Evolutionary conservation across 2,329 filamentous ascomycete species (phyloP).

Genomic region (Fusarium duplospermum): DNA sequence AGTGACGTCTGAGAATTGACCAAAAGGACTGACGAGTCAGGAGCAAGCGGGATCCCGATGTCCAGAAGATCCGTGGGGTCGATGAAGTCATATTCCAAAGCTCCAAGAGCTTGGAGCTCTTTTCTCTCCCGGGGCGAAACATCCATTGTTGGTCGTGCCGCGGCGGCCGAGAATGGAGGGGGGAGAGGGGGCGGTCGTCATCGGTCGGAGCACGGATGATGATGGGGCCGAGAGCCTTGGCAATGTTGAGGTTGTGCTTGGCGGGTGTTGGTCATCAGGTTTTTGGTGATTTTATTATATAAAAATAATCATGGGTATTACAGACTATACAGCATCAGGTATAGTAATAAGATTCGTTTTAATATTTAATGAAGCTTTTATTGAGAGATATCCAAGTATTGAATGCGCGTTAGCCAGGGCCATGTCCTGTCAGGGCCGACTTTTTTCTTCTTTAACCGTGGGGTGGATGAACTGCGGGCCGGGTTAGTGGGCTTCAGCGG

Average conservation of each 20-base stretch:
- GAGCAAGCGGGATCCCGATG: not conserved
- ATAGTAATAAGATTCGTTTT: not conserved
- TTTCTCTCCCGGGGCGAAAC: not conserved
- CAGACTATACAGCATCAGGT: not conserved
- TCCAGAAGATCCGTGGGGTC: constrained; percentile 5
- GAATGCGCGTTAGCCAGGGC: not conserved
- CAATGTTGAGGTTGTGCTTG: not conserved
- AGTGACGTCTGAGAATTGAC: constrained; percentile 1
- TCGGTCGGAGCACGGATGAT: constrained; percentile 1
- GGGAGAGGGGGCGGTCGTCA: not conserved
- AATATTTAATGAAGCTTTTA: not conserved
- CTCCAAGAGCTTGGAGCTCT: not conserved
- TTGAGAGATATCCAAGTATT: not conserved
- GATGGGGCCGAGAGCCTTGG: not conserved
- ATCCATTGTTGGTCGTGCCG: not conserved
- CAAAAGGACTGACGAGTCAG: not conserved
- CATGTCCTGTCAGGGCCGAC: not conserved
- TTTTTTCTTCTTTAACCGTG: not conserved
- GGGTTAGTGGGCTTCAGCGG: not conserved
- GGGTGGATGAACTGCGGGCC: not conserved
- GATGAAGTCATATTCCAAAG: constrained; percentile 6
- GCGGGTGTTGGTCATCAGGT: not conserved
- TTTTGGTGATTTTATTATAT: not conserved
- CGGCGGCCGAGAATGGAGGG: not conserved
- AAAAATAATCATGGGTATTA: not conserved